Base-by-base conservation (phyloP, 2,329 filamentous ascomycete species). In the Colletotrichum gloeosporioides region DNA sequence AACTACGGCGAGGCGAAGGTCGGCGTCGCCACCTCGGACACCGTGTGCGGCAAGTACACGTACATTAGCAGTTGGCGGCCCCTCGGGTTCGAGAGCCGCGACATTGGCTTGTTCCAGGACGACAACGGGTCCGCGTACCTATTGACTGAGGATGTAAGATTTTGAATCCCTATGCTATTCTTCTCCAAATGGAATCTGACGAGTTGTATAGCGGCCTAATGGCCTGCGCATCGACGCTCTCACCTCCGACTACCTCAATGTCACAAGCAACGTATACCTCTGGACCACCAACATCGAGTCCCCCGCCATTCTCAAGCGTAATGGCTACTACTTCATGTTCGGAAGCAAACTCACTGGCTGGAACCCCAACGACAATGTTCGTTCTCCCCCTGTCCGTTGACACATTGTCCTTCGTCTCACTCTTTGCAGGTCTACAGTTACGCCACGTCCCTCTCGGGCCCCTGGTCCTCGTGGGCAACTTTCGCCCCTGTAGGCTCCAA, bases 241-340 rank as follows among this genome's bases (percentile, higher is more conserved):
- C 29, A 88, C 89, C 4, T 83, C 87, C 13, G 89, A 93, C 80
- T 93, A 92, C 79, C 85, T 90, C 22, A 88, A 84, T 22, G 88
- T 92, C 4, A 82, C 84, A 0, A 85, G 84, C 0, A 85, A 86
- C n/a, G 87, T 87, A 0, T 90, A 91, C 75, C 83, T 88, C 3
- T 93, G 90, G 87, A 62, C 78, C 3, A 86, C 90, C 53, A 87
- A 87, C 65, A 89, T 91, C 73, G 93, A 95, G 80, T 86, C 92
- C 0, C 93, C 93, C 0, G 92, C 93, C 0, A 86, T 94, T 44
- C 81, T 92, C 71, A 94, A 94, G 82, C 87, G 88, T 18, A 86
- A 89, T 25, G 89, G 88, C 2, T 88, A 89, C 1, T 94, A 93
- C 82, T 94, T 90, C 82, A 90, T 94, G 85, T 93, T 94, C 80